Evolutionary conservation across 768 basidiomycete species (phyloP), one percentile per base, ranked within the genome.

Genomic region (Thelephora ganbajun): DNA sequence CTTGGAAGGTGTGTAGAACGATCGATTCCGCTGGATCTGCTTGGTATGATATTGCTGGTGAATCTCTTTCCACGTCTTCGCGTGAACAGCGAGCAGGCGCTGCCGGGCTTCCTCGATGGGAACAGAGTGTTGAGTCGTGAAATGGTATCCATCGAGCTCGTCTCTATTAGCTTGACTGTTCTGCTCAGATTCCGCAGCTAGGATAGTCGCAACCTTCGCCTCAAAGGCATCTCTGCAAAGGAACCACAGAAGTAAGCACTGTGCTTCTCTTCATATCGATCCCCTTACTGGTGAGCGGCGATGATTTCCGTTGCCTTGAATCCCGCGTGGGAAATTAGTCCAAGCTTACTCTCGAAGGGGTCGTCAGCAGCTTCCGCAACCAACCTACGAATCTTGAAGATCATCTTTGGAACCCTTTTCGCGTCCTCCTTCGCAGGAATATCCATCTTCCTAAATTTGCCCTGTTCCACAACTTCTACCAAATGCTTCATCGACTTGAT

Each of bases 351-450:
- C 62, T 98, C 93, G 48, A 96, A 77, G 1, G 80, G 75, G 55
- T 91, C 86, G 60, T 98, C 93, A 19, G 79, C 76, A 20, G 80
- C 80, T 61, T 96, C 91, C 7, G 88, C 56, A 43, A 76, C 78
- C 33, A 94, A 56, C 39, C 69, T 69, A n/a, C 71, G 68, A 44
- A 92, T 61, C 9, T 59, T 66, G 41, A 94, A 57, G 0, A 66
- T 64, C 41, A 93, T 58, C 47, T 71, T 69, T 0, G 89, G 89
- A 2, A 91, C 63, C 0, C 59, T 54, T 62, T 90, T 96, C 0
- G 91, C 77, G 2, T 66, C 71, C 61, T 94, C 89, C 0, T 80
- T 68, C 34, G 67, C 68, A 1, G 93, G 92, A 13, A 61, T 61
- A n/a, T 76, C 69, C 49, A 82, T 72, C 45, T 70, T 61, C 19